Conservation (phyloP, 192 early-diverging fungal genomes). For the Backusella tuberculispora region DNA sequence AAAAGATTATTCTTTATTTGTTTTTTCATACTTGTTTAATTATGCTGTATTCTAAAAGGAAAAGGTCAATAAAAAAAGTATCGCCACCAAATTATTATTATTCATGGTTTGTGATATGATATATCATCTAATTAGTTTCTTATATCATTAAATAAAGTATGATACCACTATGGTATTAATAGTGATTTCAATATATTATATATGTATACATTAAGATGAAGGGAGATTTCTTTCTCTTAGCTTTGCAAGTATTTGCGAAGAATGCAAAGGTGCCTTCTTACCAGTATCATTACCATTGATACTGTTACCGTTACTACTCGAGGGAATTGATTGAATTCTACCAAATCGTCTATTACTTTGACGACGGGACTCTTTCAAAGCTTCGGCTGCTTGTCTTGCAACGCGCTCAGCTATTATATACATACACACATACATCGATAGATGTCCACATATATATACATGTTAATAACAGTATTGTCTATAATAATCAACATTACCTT, state of each 20-base stretch:
- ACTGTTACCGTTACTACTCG: background rate
- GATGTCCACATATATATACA: background rate
- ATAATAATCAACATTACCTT: conserved; percentile 45
- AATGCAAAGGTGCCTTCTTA: background rate
- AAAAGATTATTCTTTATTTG: too few species aligned
- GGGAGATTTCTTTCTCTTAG: background rate
- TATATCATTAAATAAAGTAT: too few species aligned
- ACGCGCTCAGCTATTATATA: conserved; percentile 63
- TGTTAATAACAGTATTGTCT: background rate
- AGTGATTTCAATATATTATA: too few species aligned
- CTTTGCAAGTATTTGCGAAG: background rate
- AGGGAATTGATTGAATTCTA: background rate
- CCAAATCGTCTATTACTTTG: conserved; percentile 10
- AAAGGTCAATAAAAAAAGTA: too few species aligned
- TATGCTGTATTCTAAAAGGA: too few species aligned
- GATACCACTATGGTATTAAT: too few species aligned
- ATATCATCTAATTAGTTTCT: too few species aligned
- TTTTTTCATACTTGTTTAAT: too few species aligned
- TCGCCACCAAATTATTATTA: too few species aligned
- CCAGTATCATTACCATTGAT: background rate
- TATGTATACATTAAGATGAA: background rate
- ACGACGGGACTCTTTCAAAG: conserved; percentile 71
- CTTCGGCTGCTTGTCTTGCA: conserved; percentile 77
- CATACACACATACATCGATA: background rate
- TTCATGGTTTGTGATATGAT: too few species aligned